Base-by-base conservation (phyloP, 345 rosid genomes). In the Eucalyptus cladocalyx region DNA sequence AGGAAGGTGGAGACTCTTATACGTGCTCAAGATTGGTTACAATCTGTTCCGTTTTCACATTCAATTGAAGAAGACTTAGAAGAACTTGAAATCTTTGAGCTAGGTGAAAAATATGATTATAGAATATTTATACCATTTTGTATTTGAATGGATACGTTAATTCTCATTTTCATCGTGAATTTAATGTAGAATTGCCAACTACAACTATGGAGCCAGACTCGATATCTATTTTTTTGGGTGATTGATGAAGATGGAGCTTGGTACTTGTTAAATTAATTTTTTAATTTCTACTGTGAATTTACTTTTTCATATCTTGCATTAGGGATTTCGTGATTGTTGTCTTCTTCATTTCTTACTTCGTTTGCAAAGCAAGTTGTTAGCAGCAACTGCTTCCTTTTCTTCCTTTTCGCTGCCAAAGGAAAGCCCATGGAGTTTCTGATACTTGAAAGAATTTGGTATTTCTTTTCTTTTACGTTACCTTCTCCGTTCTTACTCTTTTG, bases 11-110 rank as follows among this genome's bases (percentile, higher is more conserved):
- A 56, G 30, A 8, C 58, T 53, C 11, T 53, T 53, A 53, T 53
- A 53, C 6, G 0, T 56, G 30, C 3, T 56, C 58, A 24, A 56
- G 1, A 56, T 56, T 24, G 6, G 14, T 24, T 5, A 11, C 3
- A 0, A 56, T 26, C 6, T 6, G 0, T 2, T 56, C 13, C 1
- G 5, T 26, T 56, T 56, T 56, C 1, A 24, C 28, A 24, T 56
- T 56, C 1, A 5, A 4, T 23, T 8, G 62, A 56, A 24, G 62
- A 56, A 3, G 30, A 56, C 13, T 56, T 56, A 56, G 30, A 24
- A 56, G 6, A 56, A 24, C 30, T 24, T 0, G 1, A 56, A 56
- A 56, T 56, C 3, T 56, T 56, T 4, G 6, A 24, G 30, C 2
- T 0, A 26, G 0, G 62, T 56, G 62, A 56, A 56, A 56, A 56